Percentiles rank a stretch among this genome's conserved stretches.
Conservation (phyloP, 345 rosid genomes). For the Salix suchowensis region DNA sequence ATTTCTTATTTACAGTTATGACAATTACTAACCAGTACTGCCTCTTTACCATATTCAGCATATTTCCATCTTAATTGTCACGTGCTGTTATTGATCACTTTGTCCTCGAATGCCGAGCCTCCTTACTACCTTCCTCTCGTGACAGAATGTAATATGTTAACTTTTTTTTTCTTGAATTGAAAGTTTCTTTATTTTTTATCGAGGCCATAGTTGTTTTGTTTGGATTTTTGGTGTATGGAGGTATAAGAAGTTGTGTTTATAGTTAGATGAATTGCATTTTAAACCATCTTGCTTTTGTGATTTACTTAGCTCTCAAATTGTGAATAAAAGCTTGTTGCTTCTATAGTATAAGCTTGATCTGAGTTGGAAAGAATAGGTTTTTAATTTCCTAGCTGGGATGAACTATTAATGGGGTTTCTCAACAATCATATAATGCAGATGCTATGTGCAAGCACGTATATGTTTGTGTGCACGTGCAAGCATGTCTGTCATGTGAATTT, state of each 20-base stretch:
- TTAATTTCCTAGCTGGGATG: background rate
- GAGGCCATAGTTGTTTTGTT: background rate
- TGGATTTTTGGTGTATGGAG: background rate
- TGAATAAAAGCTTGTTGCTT: background rate
- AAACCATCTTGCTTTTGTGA: background rate
- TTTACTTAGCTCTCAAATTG: background rate
- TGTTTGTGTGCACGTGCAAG: no score
- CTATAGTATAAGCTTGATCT: background rate
- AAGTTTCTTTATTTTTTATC: background rate
- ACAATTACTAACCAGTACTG: no score
- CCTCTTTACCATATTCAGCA: no score
- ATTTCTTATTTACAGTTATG: no score
- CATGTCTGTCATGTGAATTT: no score
- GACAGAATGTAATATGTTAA: background rate
- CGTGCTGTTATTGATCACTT: no score
- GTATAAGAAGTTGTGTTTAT: background rate
- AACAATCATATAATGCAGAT: no score
- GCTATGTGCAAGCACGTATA: no score
- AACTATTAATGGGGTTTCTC: no score
- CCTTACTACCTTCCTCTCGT: no score
- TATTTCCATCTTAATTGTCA: no score
- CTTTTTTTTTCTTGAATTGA: background rate
- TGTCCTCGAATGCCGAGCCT: no score
- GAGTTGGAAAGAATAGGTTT: background rate
- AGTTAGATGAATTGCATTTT: background rate